phyloP scores from a whole-genome alignment of 306 rosid species.

The Cyclanthera cordifolia region DNA sequence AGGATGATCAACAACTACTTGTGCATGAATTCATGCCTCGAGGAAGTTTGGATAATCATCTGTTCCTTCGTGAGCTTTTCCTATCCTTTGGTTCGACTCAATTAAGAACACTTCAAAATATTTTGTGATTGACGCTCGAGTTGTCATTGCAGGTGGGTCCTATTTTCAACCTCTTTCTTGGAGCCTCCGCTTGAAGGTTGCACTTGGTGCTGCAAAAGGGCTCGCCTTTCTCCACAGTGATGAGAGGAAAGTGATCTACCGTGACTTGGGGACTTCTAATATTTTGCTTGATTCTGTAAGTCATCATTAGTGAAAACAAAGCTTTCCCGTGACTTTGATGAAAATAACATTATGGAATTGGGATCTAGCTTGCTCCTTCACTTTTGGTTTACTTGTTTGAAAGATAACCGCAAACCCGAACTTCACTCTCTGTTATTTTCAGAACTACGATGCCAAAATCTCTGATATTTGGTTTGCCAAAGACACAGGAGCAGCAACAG shows the following conservation, averaged over 20 bases:
- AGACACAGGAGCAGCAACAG: conserved; percentile 47
- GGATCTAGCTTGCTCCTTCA: neutral
- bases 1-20: conserved; percentile 50
- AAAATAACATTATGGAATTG: neutral
- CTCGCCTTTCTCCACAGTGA: conserved; percentile 52
- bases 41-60: conserved; percentile 63
- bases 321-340: neutral
- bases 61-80: conserved; percentile 45
- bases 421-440: conserved; percentile 15
- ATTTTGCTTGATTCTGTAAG: conserved; percentile 51
- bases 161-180: conserved; percentile 63
- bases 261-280: conserved; percentile 64
- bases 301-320: too few relatives aligned
- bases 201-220: conserved; percentile 68
- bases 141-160: conserved; percentile 39
- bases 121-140: conserved; percentile 3
- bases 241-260: conserved; percentile 42
- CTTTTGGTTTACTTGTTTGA: neutral
- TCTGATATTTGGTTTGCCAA: conserved; percentile 61
- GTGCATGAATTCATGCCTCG: conserved; percentile 59
- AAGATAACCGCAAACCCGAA: neutral
- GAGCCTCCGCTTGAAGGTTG: conserved; percentile 57
- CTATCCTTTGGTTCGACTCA: neutral
- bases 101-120: neutral
- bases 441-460: conserved; percentile 49